Conservation (phyloP, 176 grass and related monocot species). For the Raddia distichophylla region DNA sequence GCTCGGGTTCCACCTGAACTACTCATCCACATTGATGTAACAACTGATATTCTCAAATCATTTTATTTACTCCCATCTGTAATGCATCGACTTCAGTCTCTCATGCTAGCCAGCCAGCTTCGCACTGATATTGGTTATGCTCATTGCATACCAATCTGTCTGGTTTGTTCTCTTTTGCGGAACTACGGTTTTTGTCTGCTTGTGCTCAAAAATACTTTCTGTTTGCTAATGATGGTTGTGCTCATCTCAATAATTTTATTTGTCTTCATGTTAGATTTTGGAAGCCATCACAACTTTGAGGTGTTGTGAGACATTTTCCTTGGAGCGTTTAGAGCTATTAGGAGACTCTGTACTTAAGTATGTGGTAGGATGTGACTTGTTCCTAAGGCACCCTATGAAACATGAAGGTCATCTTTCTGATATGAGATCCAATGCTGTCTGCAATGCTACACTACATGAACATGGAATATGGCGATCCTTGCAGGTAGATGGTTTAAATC, state of each 20-base stretch:
- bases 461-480: conserved; percentile 70
- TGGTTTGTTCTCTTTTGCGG: conserved; percentile 60
- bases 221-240: conserved; percentile 12
- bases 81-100: conserved; percentile 84
- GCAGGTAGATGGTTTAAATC: conserved; percentile 60
- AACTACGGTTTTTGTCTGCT: conserved; percentile 27
- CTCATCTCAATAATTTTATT: conserved; percentile 17
- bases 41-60: conserved; percentile 80
- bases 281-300: conserved; percentile 85
- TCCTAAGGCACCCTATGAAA: conserved; percentile 74
- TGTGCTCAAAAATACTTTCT: conserved; percentile 7
- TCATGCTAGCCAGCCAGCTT: conserved; percentile 86
- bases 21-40: conserved; percentile 69
- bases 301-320: conserved; percentile 83
- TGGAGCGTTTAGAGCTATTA: conserved; percentile 88
- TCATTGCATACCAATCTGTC: conserved; percentile 54
- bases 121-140: conserved; percentile 65
- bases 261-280: conserved; percentile 72
- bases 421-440: conserved; percentile 63
- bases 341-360: conserved; percentile 94
- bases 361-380: conserved; percentile 73
- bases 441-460: conserved; percentile 85
- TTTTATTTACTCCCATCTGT: conserved; percentile 96
- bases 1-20: conserved; percentile 88
- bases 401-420: conserved; percentile 88